These are phyloP conservation scores for Talaromyces sp. DNA, from an alignment of 2,329 filamentous ascomycete genomes.

Conservation along the genomic window DNA sequence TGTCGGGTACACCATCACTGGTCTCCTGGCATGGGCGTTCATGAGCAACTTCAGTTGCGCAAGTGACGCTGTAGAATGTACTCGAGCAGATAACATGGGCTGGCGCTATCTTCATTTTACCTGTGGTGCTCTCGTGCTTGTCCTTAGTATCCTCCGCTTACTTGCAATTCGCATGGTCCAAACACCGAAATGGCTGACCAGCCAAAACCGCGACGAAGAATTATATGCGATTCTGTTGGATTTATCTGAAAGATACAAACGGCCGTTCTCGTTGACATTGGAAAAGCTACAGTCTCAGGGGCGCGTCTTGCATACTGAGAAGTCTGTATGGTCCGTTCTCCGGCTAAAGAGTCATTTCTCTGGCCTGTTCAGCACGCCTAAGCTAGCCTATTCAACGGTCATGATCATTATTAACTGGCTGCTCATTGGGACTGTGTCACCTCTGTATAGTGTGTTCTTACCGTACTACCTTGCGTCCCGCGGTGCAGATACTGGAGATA, in stretches of 20 bases:
- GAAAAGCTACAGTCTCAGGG: constrained; percentile 5
- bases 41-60: constrained; percentile 2
- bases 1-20: constrained; percentile 3
- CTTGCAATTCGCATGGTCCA: constrained; percentile 1
- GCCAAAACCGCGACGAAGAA: constrained; percentile 7
- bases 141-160: background rate
- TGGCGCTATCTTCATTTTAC: constrained; percentile 9
- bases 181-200: constrained; percentile 5
- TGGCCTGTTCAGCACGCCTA: background rate
- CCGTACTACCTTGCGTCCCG: constrained; percentile 5
- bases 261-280: constrained; percentile 1
- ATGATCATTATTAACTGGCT: constrained; percentile 10
- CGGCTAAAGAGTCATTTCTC: constrained; percentile 8
- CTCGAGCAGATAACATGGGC: constrained; percentile 4
- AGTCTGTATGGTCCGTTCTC: constrained; percentile 5
- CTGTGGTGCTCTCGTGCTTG: constrained; percentile 2
- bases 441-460: constrained; percentile 1
- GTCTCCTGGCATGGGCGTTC: constrained; percentile 5
- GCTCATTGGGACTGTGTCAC: constrained; percentile 10
- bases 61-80: background rate
- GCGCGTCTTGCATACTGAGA: constrained; percentile 1
- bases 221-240: background rate
- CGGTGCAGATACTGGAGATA: constrained; percentile 1
- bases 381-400: constrained; percentile 7
- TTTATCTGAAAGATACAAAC: constrained; percentile 1